Conservation (phyloP, 352 stramenopile genomes). For the Globisporangium perplexum region DNA sequence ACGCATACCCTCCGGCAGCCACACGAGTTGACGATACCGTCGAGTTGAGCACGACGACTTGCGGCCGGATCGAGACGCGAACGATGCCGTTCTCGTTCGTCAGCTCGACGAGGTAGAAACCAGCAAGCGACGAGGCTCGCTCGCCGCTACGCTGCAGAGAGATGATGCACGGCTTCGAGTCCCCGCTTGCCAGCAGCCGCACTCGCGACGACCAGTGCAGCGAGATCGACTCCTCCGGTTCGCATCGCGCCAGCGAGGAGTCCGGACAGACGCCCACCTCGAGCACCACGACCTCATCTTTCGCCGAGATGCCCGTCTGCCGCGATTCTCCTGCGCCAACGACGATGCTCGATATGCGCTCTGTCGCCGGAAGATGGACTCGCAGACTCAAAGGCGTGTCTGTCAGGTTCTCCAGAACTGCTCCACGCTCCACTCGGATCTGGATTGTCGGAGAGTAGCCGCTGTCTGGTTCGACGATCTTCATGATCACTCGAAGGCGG, state of each 20-base stretch:
- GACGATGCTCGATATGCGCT: slow-evolving; percentile 1
- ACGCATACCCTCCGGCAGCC: not conserved
- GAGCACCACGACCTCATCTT: slow-evolving; percentile 10
- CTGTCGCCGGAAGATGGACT: slow-evolving; percentile 5
- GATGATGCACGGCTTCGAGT: slow-evolving; percentile 15
- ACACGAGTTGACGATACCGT: slow-evolving; percentile 25
- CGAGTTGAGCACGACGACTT: slow-evolving; percentile 52
- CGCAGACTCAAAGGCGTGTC: slow-evolving; percentile 3
- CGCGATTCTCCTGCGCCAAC: slow-evolving; percentile 5
- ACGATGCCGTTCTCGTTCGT: slow-evolving; percentile 22
- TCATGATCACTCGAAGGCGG: slow-evolving; percentile 18
- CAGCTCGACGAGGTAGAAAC: slow-evolving; percentile 31
- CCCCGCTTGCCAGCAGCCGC: slow-evolving; percentile 9
- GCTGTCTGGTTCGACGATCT: slow-evolving; percentile 2
- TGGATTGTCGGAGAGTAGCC: slow-evolving; percentile 21
- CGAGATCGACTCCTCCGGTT: not conserved
- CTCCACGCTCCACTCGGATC: slow-evolving; percentile 22
- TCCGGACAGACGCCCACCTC: slow-evolving; percentile 5
- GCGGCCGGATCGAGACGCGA: slow-evolving; percentile 34
- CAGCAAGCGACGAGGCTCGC: slow-evolving; percentile 8
- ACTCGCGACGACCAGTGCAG: slow-evolving; percentile 15
- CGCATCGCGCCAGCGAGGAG: no score
- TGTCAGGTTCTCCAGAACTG: slow-evolving; percentile 11
- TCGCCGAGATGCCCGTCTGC: slow-evolving; percentile 8
- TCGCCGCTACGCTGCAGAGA: slow-evolving; percentile 1